Evolutionary conservation across 305 asterid species (phyloP), one percentile per base, ranked within the genome.

Genomic region (Lippia alba): DNA sequence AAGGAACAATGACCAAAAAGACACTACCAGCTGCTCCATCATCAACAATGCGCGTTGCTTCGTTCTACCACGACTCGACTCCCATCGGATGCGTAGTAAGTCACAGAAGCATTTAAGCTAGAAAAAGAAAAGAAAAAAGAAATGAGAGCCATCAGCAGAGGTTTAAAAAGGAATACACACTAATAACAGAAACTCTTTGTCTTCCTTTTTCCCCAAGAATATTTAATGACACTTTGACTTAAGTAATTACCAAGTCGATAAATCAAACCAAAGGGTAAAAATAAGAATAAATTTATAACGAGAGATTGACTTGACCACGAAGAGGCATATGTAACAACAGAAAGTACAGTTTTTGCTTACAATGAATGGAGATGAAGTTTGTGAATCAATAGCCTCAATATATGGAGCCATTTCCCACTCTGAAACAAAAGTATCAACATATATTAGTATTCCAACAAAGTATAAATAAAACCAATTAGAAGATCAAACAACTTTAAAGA

Each of bases 341-440:
- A 59, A 54, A 56, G 48, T 44, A 62, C 49, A 44, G 55, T n/a
- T 36, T 51, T 66, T 49, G 67, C 90, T 81, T 72, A 90, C 96
- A 78, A 79, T 84, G 85, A 82, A 88, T 34, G 84, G 91, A 56
- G 96, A 86, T 71, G 89, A 74, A 58, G 58, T 72, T 77, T 94
- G 99, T 69, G 98, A 86, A 86, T 92, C 94, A 83, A 92, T 81
- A 68, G 99, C 97, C 88, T 94, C 97, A 53, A 94, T 89, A 72
- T 92, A 94, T 61, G 99, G 97, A 74, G 97, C 97, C 98, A 94
- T 83, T 78, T 94, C 88, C 94, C 91, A 90, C 70, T 60, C 97
- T 90, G 93, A 67, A 86, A 81, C 50, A 74, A 60, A 59, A 72
- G 48, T 24, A 62, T 36, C 45, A 60, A 61, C 76, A 74, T 64